A percentile compares a stretch with the other conserved stretches of the same genome.
Evolutionary conservation across 2,329 filamentous ascomycete species (phyloP).

Genomic region (Chrysoporthe puriensis): DNA sequence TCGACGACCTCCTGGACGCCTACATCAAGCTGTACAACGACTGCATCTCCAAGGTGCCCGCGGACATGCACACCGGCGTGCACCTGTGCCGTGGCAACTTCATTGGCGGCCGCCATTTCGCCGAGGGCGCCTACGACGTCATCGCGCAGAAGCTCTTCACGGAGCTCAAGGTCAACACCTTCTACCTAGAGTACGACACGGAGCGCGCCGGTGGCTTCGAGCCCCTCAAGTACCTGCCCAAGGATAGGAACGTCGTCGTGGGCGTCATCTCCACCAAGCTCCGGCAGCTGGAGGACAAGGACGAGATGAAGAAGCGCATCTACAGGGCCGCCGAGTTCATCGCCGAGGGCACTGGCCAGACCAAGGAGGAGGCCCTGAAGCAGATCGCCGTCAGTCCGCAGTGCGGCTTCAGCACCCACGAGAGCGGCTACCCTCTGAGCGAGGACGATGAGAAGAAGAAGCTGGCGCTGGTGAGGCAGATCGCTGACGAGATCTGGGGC

Average conservation of each 20-base stretch:
- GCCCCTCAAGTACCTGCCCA: constrained; percentile 63
- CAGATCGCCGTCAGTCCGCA: constrained; percentile 71
- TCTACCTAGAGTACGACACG: constrained; percentile 73
- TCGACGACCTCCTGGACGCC: constrained; percentile 72
- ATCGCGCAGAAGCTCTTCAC: constrained; percentile 70
- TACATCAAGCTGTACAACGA: constrained; percentile 81
- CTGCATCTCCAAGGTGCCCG: constrained; percentile 63
- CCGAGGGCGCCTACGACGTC: constrained; percentile 68
- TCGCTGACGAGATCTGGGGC: constrained; percentile 75
- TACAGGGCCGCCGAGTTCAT: constrained; percentile 68
- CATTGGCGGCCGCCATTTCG: constrained; percentile 67
- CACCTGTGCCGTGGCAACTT: constrained; percentile 75
- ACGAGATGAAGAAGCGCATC: constrained; percentile 64
- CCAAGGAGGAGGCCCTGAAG: constrained; percentile 68
- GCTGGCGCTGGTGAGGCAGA: constrained; percentile 68
- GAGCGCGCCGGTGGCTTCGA: constrained; percentile 67
- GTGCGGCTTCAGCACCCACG: constrained; percentile 76
- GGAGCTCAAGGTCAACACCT: constrained; percentile 66
- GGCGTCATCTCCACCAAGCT: constrained; percentile 68
- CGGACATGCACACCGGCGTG: constrained; percentile 76
- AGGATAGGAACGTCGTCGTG: constrained; percentile 65
- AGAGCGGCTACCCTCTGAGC: constrained; percentile 70
- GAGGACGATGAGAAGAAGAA: constrained; percentile 75
- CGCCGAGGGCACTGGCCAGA: constrained; percentile 67
- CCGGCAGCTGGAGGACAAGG: constrained; percentile 63